Conservation (phyloP, 257 asterid genomes). For the Jacaranda copaia region DNA sequence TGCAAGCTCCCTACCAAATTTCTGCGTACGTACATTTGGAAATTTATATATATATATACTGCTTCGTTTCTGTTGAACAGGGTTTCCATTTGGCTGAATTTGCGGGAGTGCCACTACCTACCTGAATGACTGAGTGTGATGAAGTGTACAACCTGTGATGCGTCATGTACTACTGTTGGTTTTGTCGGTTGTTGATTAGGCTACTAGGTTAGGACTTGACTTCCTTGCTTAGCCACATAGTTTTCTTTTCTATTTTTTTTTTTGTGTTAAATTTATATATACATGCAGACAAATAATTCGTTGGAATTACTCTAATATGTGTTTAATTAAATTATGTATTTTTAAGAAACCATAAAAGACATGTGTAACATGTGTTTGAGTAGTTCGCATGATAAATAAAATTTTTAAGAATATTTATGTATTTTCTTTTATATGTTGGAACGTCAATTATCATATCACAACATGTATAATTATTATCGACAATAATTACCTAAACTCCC, state of each 20-base stretch:
- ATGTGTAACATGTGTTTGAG: no score
- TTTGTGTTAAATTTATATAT: no score
- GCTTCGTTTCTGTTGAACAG: neutral
- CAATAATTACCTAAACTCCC: no score
- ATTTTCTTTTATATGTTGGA: no score
- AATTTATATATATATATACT: slow-evolving; percentile 26
- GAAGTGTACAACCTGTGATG: slow-evolving; percentile 24
- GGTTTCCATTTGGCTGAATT: slow-evolving; percentile 32
- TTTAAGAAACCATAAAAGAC: no score
- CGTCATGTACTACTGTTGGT: slow-evolving; percentile 14
- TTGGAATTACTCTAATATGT: no score
- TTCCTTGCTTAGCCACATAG: neutral
- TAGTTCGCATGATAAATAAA: no score
- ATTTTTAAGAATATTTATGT: no score
- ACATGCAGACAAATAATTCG: no score
- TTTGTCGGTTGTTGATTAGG: neutral
- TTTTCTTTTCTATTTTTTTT: neutral
- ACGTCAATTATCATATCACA: no score
- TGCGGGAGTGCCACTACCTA: slow-evolving; percentile 31
- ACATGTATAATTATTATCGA: no score
- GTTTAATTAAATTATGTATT: no score
- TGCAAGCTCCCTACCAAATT: slow-evolving; percentile 55
- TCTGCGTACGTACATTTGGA: slow-evolving; percentile 18
- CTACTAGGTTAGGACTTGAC: neutral
- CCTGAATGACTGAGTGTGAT: neutral